Base-by-base conservation (phyloP, 371 early-diverging fungal species). In the Mucor circinelloides region DNA sequence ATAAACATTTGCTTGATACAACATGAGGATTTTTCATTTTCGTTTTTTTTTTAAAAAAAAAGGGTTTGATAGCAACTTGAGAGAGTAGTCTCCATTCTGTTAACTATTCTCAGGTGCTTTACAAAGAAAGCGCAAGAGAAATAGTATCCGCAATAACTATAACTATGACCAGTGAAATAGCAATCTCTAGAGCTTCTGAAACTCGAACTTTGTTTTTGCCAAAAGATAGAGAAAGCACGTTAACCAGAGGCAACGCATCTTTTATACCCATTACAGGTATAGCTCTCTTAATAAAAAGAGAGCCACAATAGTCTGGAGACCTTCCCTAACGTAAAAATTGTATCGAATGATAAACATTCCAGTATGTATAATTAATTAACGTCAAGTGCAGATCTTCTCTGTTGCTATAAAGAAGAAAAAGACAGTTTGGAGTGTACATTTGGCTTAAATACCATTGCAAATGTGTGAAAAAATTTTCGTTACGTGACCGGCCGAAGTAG, bases 1-100 rank as follows among this genome's bases (percentile, higher is more conserved):
- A n/a, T n/a, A n/a, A 46, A 46, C n/a, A 19, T 46, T 46, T 46
- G 52, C 27, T 58, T 58, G 5, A 15, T 5, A 40, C 13, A 40
- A 30, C 17, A 17, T 36, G 13, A 13, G 13, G 9, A 19, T 64
- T 72, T 72, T 72, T 71, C 68, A 66, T 73, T 73, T 66, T 32
- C 58, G 55, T 69, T 67, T 60, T 30, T 48, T 59, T 48, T 66
- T n/a, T n/a, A n/a, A 63, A 68, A 71, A 71, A 67, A 61, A 64
- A 64, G 15, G 17, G 31, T 40, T 23, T 40, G 34, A 36, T 44
- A 59, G 66, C 69, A 73, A 73, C 69, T 68, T 62, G 66, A 65
- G 73, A 73, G 73, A 73, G 73, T 73, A 73, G 69, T 69, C 73
- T 73, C 73, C 73, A 73, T 73, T 69, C 60, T 66, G 73, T 73